Base-by-base conservation (phyloP, 2,329 filamentous ascomycete genomes). In the Pleomassaria siparia region DNA sequence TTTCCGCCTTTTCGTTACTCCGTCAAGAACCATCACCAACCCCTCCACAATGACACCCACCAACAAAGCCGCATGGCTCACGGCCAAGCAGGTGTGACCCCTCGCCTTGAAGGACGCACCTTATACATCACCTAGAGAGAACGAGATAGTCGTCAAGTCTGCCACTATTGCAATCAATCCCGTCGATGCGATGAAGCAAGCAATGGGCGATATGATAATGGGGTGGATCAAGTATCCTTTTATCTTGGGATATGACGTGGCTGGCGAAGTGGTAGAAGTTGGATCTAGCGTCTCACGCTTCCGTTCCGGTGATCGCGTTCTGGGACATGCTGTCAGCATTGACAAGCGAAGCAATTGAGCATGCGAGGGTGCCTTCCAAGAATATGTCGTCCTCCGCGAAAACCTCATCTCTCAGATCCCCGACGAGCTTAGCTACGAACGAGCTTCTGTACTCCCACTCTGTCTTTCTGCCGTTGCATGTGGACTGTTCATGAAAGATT, bases 291-390 rank as follows among this genome's bases (percentile, higher is more conserved):
- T 75, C 26, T 72, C 57, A 16, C 58, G 56, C 16, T 61, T 76
- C 50, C 65, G 70, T 36, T 59, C 66, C 25, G 75, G 76, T 9
- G 72, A 79, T 42, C 61, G 66, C 11, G 80, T 83, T 0, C 63
- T 84, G 20, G 53, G 41, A 11, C 18, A 36, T n/a, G 47, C 47
- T 22, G 46, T 42, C 25, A 30, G 33, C 8, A 30, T 51, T 4
- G 36, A 43, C 29, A 49, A 42, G 21, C 28, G 40, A 15, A 47
- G 22, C 20, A 48, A 47, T 15, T 15, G 44, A 2, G 15, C 22
- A 2, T 26, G 37, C 20, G 59, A 69, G 29, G 67, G 66, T 11
- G 56, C 60, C 3, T 59, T 54, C 33, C 58, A 60, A 35, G 46
- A 54, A 29, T 55, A 51, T 15, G 46, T 46, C 8, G 28, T 54